phyloP scores from a whole-genome alignment of 83 land plant genomes.

The Picea abies region DNA sequence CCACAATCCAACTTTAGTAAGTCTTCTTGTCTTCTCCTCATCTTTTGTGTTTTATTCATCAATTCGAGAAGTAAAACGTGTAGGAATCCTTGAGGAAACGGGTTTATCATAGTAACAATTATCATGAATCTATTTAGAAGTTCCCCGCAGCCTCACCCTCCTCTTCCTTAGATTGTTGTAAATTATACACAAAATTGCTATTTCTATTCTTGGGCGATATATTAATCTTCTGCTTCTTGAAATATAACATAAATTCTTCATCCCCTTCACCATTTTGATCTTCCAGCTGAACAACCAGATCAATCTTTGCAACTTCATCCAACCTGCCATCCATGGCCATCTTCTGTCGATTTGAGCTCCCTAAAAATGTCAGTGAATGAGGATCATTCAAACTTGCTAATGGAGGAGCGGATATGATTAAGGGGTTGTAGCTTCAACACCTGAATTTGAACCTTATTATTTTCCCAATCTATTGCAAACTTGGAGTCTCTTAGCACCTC shows the following conservation, averaged over 20 bases:
- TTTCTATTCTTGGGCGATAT: too few species aligned
- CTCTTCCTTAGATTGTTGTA: not conserved
- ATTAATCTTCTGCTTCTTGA: not conserved
- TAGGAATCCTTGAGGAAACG: not conserved
- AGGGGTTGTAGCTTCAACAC: too few species aligned
- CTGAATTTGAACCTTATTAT: too few species aligned
- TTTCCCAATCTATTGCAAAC: too few species aligned
- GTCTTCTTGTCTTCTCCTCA: too few species aligned
- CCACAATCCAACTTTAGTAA: too few species aligned
- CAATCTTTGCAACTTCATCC: constrained; percentile 9
- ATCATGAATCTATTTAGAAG: not conserved
- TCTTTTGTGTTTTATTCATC: too few species aligned
- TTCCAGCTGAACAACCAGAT: not conserved
- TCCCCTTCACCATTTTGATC: not conserved
- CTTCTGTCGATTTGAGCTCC: too few species aligned
- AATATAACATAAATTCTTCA: not conserved
- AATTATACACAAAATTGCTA: not conserved
- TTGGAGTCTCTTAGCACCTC: too few species aligned
- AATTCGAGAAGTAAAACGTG: not conserved
- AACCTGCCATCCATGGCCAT: not conserved
- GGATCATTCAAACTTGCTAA: too few species aligned
- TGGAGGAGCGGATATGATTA: too few species aligned
- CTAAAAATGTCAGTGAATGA: too few species aligned
- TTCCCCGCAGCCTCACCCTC: not conserved
- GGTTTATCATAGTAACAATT: not conserved